Conservation (phyloP, 352 stramenopile genomes). For the Globisporangium abappressorium region DNA sequence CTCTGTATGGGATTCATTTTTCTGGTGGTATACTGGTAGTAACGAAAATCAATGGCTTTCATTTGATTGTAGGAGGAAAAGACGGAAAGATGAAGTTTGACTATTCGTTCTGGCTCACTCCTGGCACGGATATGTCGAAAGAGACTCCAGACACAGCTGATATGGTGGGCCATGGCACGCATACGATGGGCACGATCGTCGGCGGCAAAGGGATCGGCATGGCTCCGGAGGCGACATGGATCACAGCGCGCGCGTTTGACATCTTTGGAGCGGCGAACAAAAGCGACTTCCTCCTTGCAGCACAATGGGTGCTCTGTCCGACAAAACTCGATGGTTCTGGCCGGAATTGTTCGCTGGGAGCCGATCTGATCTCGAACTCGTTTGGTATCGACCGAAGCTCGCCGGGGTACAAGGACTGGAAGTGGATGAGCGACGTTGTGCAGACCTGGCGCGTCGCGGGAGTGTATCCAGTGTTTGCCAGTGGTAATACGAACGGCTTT, state of each 20-base stretch:
- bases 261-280: constrained; percentile 53
- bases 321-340: constrained; percentile 46
- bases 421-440: constrained; percentile 52
- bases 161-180: constrained; percentile 45
- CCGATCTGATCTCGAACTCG: constrained; percentile 64
- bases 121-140: constrained; percentile 44
- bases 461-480: constrained; percentile 59
- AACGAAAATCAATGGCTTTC: too few relatives aligned
- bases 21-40: too few relatives aligned
- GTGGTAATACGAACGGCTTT: constrained; percentile 72
- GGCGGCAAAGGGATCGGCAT: constrained; percentile 50
- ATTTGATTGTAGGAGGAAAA: not conserved
- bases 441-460: constrained; percentile 50
- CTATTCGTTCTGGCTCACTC: constrained; percentile 71
- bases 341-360: constrained; percentile 50
- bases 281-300: constrained; percentile 63
- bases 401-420: constrained; percentile 46
- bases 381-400: constrained; percentile 56
- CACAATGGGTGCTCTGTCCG: constrained; percentile 68
- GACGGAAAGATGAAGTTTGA: constrained; percentile 42
- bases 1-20: too few relatives aligned
- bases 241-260: constrained; percentile 66
- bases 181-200: constrained; percentile 29
- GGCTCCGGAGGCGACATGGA: constrained; percentile 62
- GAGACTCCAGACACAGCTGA: constrained; percentile 65